phyloP scores from a whole-genome alignment of 2,329 filamentous ascomycete genomes.

The Trichoderma breve region DNA sequence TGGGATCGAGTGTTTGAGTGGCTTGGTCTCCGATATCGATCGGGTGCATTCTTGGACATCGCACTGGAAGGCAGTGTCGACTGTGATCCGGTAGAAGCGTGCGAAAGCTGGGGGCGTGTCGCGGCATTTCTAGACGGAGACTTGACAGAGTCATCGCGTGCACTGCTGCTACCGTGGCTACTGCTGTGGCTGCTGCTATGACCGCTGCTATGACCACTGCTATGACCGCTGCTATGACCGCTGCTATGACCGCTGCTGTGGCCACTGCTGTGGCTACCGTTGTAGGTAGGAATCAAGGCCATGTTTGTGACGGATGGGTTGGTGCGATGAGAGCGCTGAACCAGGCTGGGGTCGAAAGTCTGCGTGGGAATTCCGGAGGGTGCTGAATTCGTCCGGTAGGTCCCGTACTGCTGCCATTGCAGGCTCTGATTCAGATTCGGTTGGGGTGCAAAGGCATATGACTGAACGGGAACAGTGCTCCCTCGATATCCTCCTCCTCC shows the following conservation, averaged over 20 bases:
- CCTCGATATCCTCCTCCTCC: conserved; percentile 52
- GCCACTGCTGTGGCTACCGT: conserved; percentile 31
- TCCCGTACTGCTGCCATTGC: conserved; percentile 51
- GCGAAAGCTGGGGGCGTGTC: conserved; percentile 44
- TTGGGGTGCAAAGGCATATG: conserved; percentile 74
- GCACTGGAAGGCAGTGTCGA: conserved; percentile 44
- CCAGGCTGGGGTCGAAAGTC: conserved; percentile 26
- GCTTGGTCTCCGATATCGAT: conserved; percentile 74
- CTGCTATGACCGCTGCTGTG: not conserved
- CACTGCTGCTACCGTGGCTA: conserved; percentile 42
- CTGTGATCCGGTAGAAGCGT: conserved; percentile 40
- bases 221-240: not conserved
- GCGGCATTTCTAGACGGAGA: conserved; percentile 42
- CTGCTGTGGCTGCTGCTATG: conserved; percentile 29
- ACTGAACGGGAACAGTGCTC: conserved; percentile 62
- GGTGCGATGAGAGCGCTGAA: conserved; percentile 30
- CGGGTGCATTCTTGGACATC: conserved; percentile 55
- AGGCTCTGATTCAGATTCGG: conserved; percentile 58
- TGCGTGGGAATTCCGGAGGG: conserved; percentile 40
- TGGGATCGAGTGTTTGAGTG: conserved; percentile 37
- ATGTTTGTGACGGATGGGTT: conserved; percentile 42
- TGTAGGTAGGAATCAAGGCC: conserved; percentile 38
- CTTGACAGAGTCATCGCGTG: conserved; percentile 53
- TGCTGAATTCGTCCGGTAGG: conserved; percentile 49
- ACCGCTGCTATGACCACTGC: not conserved